These are phyloP conservation scores for Collybia sordida DNA, from an alignment of 768 basidiomycete species.

Conservation along the genomic window DNA sequence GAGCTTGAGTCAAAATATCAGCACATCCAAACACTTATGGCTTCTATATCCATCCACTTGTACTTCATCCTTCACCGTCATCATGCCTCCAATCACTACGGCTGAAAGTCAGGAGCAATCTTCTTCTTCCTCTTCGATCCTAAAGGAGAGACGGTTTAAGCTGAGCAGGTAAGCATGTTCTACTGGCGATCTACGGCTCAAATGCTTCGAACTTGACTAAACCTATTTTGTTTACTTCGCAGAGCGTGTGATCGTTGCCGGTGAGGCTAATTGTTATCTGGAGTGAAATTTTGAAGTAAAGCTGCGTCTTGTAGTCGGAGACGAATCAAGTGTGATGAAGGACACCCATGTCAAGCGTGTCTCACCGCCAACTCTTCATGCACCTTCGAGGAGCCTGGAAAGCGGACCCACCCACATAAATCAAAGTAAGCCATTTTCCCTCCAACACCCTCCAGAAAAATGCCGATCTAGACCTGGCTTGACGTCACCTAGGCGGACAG, in stretches of 20 bases:
- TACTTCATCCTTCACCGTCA: slow-evolving; percentile 29
- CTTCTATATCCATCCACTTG: slow-evolving; percentile 14
- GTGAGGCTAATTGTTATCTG: slow-evolving; percentile 43
- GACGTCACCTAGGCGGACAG: slow-evolving; percentile 55
- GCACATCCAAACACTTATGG: not conserved
- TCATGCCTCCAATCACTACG: slow-evolving; percentile 49
- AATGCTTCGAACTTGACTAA: not conserved
- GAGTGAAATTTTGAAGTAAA: slow-evolving; percentile 4
- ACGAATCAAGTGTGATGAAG: slow-evolving; percentile 87
- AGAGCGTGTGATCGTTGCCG: slow-evolving; percentile 92
- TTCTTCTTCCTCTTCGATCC: slow-evolving; percentile 43
- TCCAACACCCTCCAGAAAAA: not conserved
- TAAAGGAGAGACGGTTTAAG: slow-evolving; percentile 86
- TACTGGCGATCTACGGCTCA: not conserved
- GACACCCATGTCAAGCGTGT: slow-evolving; percentile 87
- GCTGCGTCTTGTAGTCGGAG: slow-evolving; percentile 51
- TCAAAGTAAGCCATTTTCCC: slow-evolving; percentile 61
- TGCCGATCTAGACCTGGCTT: slow-evolving; percentile 3
- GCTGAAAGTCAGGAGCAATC: slow-evolving; percentile 43
- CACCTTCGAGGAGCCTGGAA: slow-evolving; percentile 86
- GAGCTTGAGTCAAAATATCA: slow-evolving; percentile 14
- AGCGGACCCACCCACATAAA: slow-evolving; percentile 83
- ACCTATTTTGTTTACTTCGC: slow-evolving; percentile 10
- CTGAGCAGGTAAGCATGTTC: slow-evolving; percentile 65
- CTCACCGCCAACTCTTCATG: slow-evolving; percentile 79